phyloP scores from a whole-genome alignment of 1,139 yeast species.

The Pneumocystis canis region DNA sequence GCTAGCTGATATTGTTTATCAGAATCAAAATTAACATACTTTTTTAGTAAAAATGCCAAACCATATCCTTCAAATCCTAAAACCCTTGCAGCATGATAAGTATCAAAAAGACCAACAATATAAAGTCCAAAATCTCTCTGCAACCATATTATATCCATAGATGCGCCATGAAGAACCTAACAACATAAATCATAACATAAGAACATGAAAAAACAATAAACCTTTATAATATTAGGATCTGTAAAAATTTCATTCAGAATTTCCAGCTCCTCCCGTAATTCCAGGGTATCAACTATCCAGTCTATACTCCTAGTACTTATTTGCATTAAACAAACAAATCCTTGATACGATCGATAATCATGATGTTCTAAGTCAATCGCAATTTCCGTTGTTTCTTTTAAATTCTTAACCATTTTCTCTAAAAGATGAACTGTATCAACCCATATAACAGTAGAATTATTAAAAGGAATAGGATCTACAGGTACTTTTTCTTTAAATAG shows the following conservation, averaged over 20 bases:
- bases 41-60: conserved; percentile 68
- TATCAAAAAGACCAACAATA: conserved; percentile 79
- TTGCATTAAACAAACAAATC: conserved; percentile 88
- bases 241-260: conserved; percentile 62
- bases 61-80: conserved; percentile 71
- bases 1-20: conserved; percentile 91
- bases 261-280: conserved; percentile 56
- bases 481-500: conserved; percentile 38
- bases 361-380: conserved; percentile 98
- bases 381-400: conserved; percentile 43
- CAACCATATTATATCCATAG: conserved; percentile 92
- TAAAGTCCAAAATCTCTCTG: conserved; percentile 91
- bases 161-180: conserved; percentile 80
- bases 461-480: conserved; percentile 51
- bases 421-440: conserved; percentile 48
- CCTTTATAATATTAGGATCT: conserved; percentile 59
- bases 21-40: conserved; percentile 68
- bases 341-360: conserved; percentile 77
- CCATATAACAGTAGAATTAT: conserved; percentile 48
- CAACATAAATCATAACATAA: not conserved
- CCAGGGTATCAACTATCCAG: conserved; percentile 69
- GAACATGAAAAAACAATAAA: not conserved
- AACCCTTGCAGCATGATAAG: conserved; percentile 73
- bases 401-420: conserved; percentile 38
- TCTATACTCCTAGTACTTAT: conserved; percentile 68